Conservation (phyloP, 768 basidiomycete genomes). For the Gymnopilus junonius region DNA sequence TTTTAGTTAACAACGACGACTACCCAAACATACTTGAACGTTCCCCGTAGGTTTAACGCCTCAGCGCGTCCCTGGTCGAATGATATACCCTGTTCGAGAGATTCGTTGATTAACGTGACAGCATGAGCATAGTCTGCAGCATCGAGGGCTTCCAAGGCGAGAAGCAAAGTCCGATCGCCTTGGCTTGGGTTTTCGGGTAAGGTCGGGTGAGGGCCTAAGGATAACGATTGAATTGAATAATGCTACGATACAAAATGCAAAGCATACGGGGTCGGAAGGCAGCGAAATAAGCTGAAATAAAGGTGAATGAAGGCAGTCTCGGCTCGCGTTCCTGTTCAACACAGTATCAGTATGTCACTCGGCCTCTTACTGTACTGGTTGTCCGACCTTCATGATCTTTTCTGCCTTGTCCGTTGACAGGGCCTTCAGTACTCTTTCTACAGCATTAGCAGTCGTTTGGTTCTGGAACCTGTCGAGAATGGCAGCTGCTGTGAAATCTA, state of each 20-base stretch:
- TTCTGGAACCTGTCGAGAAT: constrained; percentile 95
- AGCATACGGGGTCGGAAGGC: constrained; percentile 89
- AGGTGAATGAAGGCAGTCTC: constrained; percentile 85
- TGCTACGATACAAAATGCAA: background rate
- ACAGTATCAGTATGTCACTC: background rate
- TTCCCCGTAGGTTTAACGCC: constrained; percentile 91
- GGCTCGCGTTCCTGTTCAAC: constrained; percentile 67
- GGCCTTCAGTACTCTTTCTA: constrained; percentile 92
- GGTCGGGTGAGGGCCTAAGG: constrained; percentile 64
- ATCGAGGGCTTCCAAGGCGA: constrained; percentile 82
- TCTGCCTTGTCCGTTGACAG: constrained; percentile 74
- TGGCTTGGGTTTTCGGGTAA: constrained; percentile 76
- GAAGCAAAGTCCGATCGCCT: constrained; percentile 83
- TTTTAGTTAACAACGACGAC: too few relatives aligned
- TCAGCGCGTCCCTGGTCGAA: constrained; percentile 78
- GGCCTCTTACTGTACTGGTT: background rate
- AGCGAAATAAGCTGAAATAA: constrained; percentile 94
- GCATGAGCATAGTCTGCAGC: constrained; percentile 87
- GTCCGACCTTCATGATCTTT: constrained; percentile 71
- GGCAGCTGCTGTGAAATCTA: constrained; percentile 96
- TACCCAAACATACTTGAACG: constrained; percentile 90
- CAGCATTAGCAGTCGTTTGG: constrained; percentile 71
- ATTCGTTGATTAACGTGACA: constrained; percentile 79
- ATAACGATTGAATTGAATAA: background rate
- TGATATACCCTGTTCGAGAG: constrained; percentile 86